Evolutionary conservation across 345 rosid species (phyloP).

Genomic region (Citrus cavaleriei): DNA sequence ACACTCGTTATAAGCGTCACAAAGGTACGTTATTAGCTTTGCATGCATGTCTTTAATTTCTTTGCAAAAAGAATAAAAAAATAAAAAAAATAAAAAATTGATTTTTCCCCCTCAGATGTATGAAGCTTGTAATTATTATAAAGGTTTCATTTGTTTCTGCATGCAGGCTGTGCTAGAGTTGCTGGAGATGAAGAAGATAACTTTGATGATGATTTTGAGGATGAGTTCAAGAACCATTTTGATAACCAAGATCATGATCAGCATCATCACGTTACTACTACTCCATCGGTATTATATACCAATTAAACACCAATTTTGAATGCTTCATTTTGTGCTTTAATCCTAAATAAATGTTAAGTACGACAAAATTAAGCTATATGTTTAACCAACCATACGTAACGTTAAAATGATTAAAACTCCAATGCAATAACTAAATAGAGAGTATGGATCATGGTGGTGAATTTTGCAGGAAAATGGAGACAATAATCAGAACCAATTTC

Average conservation of each 20-base stretch:
- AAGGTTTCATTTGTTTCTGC: neutral
- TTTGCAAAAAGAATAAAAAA: too few species aligned
- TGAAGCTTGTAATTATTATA: neutral
- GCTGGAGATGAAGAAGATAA: conserved; percentile 64
- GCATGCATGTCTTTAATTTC: too few species aligned
- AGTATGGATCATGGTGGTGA: neutral
- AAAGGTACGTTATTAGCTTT: conserved; percentile 40
- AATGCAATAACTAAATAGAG: neutral
- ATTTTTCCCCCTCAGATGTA: rapidly evolving
- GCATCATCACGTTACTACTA: conserved; percentile 14
- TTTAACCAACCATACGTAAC: too few species aligned
- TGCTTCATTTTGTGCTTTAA: neutral
- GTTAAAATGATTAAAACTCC: neutral
- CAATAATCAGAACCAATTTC: conserved; percentile 39
- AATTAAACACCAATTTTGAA: neutral
- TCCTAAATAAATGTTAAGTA: neutral
- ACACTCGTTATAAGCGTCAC: conserved; percentile 81
- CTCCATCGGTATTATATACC: conserved; percentile 33
- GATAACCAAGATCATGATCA: conserved; percentile 36
- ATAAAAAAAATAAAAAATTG: too few species aligned
- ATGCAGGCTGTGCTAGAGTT: conserved; percentile 65
- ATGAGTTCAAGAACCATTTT: conserved; percentile 46
- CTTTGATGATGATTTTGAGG: conserved; percentile 60
- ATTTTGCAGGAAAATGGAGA: conserved; percentile 70
- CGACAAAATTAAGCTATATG: too few species aligned